Evolutionary conservation across 208 protist species (phyloP).

Genomic region (Trypanosoma rangeli): DNA sequence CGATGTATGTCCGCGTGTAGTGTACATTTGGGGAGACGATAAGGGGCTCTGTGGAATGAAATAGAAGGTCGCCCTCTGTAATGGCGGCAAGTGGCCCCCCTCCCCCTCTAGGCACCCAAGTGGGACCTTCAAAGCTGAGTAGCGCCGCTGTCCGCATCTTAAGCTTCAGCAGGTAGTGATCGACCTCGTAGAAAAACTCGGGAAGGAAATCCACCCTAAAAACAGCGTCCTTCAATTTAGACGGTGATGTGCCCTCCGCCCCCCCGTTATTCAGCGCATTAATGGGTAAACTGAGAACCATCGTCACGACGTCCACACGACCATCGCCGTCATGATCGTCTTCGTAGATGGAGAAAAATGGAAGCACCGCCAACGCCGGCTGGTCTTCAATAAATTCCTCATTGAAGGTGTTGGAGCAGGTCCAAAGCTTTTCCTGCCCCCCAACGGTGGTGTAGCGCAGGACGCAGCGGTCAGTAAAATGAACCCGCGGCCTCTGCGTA

Average conservation of each 20-base stretch:
- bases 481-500: slow-evolving; percentile 41
- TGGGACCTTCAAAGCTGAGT: slow-evolving; percentile 35
- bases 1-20: slow-evolving; percentile 45
- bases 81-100: slow-evolving; percentile 46
- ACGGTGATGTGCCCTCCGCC: slow-evolving; percentile 13
- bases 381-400: slow-evolving; percentile 37
- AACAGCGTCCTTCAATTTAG: slow-evolving; percentile 42
- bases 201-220: slow-evolving; percentile 62
- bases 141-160: slow-evolving; percentile 74
- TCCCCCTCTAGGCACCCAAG: slow-evolving; percentile 13
- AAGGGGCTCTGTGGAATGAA: slow-evolving; percentile 53
- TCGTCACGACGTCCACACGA: slow-evolving; percentile 39
- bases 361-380: slow-evolving; percentile 32
- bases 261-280: slow-evolving; percentile 28
- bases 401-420: slow-evolving; percentile 68
- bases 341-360: slow-evolving; percentile 62
- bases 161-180: slow-evolving; percentile 41
- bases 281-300: slow-evolving; percentile 63
- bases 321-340: slow-evolving; percentile 48
- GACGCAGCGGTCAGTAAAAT: slow-evolving; percentile 62
- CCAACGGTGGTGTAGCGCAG: slow-evolving; percentile 57
- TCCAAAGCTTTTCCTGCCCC: slow-evolving; percentile 75
- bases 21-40: slow-evolving; percentile 50
- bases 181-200: slow-evolving; percentile 70
- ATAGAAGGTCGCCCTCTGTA: slow-evolving; percentile 63